A percentile compares a stretch with the other conserved stretches of the same genome.
Conservation (phyloP, 176 grass and related monocot species). For the Tillandsia leiboldiana region DNA sequence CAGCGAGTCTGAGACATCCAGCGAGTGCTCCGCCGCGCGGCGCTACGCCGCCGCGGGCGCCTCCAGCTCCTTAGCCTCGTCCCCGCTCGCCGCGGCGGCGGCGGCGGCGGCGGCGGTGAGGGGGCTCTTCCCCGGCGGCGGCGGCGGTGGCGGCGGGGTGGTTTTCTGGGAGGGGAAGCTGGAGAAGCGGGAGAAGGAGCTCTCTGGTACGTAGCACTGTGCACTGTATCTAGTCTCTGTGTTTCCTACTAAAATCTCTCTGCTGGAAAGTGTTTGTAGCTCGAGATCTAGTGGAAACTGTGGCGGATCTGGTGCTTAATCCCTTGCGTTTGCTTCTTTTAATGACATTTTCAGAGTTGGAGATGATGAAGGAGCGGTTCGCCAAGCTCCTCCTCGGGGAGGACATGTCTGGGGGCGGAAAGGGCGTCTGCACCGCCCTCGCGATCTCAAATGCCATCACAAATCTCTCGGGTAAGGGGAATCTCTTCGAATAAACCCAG, state of each 20-base stretch:
- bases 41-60: conserved; percentile 39
- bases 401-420: conserved; percentile 98
- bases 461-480: conserved; percentile 72
- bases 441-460: conserved; percentile 98
- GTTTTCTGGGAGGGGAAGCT: conserved; percentile 14
- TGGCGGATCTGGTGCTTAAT: neutral
- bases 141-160: conserved; percentile 3
- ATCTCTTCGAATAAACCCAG: neutral
- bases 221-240: neutral
- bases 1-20: conserved; percentile 87
- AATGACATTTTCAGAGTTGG: conserved; percentile 41
- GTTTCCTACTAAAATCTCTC: neutral
- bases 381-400: conserved; percentile 94
- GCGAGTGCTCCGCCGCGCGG: conserved; percentile 52
- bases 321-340: conserved; percentile 1
- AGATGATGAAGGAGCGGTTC: conserved; percentile 99
- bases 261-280: neutral
- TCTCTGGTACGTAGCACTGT: conserved; percentile 20
- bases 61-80: conserved; percentile 56
- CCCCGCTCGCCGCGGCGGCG: conserved; percentile 18
- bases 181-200: conserved; percentile 7
- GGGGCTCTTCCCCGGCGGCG: conserved; percentile 15
- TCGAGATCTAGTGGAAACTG: conserved; percentile 19
- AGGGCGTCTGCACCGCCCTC: conserved; percentile 96
- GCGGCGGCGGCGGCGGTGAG: conserved; percentile 25